Base-by-base conservation (phyloP, 352 stramenopile species). In the Phytophthora vignae region DNA sequence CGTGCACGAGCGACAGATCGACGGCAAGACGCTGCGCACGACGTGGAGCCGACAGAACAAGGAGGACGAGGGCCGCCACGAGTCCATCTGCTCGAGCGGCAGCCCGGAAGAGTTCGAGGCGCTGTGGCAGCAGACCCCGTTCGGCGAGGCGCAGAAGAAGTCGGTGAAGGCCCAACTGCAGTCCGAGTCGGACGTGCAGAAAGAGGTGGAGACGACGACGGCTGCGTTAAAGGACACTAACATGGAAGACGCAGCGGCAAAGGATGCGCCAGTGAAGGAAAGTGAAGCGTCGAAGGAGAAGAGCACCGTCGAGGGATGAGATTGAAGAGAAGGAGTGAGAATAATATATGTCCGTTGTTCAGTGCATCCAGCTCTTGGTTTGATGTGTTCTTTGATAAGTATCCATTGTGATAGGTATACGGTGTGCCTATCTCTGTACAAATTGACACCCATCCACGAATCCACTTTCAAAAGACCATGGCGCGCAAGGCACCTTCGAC, bases 1-100 rank as follows among this genome's bases (percentile, higher is more conserved):
- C 11, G 63, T 90, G 22, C 84, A 92, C 57, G 81, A 92, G 59
- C 82, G 86, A 17, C 59, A 87, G 33, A 64, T 92, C 2, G 77
- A 79, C n/a, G 77, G 67, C 14, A 83, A 79, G 58, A 73, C 65
- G 15, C 15, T 93, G 44, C 76, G 83, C 54, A 82, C 72, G 36
- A 76, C 81, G 22, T 93, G 86, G 86, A 82, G 67, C 52, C 79
- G 81, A 42, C 48, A 79, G 62, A 60, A 21, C 71, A 79, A 79
- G 54, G 62, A 85, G 19, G 83, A 90, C 60, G 33, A 82, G n/a
- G 83, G 81, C 12, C 60, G 81, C 19, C 77, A 89, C 71, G 54
- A 85, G 55, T 76, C 73, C 9, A 53, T 85, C 12, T 87, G 78
- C 65, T 84, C 79, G 12, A 73, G 73, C 14, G 73, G 82, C 38